Evolutionary conservation across 2,329 filamentous ascomycete genomes (phyloP), one percentile per base, ranked within the genome.

Genomic region (Fusarium sp.): DNA sequence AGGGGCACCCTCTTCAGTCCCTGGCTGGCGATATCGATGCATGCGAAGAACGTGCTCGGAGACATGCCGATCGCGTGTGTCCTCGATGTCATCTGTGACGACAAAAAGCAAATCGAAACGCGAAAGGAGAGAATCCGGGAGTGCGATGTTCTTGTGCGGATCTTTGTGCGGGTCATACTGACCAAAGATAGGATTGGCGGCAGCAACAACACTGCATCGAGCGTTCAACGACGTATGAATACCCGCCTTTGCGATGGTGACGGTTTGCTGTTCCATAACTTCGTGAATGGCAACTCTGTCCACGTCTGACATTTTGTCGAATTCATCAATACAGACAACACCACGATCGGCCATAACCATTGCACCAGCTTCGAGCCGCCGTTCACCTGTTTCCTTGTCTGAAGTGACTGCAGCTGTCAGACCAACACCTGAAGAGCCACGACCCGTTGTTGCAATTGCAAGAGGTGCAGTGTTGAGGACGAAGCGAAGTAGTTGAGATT

Each of bases 231-330:
- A 97, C 0, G 96, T 99, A 81, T 99, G 96, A 62, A 99, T 99
- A 70, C 96, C 96, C 2, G 96, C 96, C 83, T 99, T 99, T 53
- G 96, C 96, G 76, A 99, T 99, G 15, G 96, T 99, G 64, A 99
- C 96, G 0, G 96, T 99, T 82, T 99, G 96, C 83, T 99, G 96
- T 82, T 99, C 96, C 96, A 99, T 99, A 71, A 99, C 96, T 92
- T 99, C 96, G 88, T 99, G 96, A 73, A 99, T 99, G 46, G 96
- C 96, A 6, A 99, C 96, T 78, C 96, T 90, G 80, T 99, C 96
- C 60, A 98, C 91, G 77, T 99, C 96, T 59, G 94, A 98, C 96
- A 99, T 99, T 81, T 99, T 99, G 84, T 99, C 96, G 73, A 99
- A 99, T 77, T 99, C 96, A 78, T 99, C 96, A 71, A 99, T 99